Conservation (phyloP, 345 rosid species). For the Litchi chinensis region DNA sequence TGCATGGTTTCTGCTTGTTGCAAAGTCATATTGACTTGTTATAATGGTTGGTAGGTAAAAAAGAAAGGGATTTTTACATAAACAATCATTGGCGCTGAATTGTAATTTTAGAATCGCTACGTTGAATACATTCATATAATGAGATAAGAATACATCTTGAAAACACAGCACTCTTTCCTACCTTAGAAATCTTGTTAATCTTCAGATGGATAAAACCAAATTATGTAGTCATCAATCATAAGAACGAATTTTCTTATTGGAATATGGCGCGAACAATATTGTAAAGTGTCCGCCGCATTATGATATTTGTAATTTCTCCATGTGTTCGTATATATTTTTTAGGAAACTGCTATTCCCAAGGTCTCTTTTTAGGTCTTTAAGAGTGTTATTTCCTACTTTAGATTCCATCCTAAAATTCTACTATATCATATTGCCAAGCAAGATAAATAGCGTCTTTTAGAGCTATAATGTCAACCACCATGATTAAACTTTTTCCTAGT, state of each 20-base stretch:
- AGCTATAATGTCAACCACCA: not conserved
- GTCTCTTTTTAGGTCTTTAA: not conserved
- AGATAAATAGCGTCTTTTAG: not conserved
- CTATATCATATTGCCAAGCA: not conserved
- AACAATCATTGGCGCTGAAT: not conserved
- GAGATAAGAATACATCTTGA: not conserved
- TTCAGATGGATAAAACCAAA: not conserved
- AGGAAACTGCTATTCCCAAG: not conserved
- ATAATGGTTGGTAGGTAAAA: not conserved
- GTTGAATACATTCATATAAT: not conserved
- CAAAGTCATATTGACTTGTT: not conserved
- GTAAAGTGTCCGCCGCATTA: not conserved
- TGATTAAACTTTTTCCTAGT: not conserved
- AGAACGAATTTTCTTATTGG: not conserved
- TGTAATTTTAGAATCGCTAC: not conserved
- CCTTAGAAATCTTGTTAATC: not conserved
- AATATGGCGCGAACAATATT: too few relatives aligned
- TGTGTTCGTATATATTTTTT: not conserved
- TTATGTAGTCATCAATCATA: not conserved
- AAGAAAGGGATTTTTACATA: not conserved
- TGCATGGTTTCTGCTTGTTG: slow-evolving; percentile 1
- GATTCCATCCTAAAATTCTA: not conserved
- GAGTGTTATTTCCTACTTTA: not conserved
- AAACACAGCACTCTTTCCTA: not conserved
- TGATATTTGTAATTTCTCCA: not conserved